Percentiles rank a stretch among this genome's conserved stretches.
These are phyloP conservation scores for Phytopythium cucurbitacearum DNA, from an alignment of 352 stramenopile genomes.

Conservation along the genomic window DNA sequence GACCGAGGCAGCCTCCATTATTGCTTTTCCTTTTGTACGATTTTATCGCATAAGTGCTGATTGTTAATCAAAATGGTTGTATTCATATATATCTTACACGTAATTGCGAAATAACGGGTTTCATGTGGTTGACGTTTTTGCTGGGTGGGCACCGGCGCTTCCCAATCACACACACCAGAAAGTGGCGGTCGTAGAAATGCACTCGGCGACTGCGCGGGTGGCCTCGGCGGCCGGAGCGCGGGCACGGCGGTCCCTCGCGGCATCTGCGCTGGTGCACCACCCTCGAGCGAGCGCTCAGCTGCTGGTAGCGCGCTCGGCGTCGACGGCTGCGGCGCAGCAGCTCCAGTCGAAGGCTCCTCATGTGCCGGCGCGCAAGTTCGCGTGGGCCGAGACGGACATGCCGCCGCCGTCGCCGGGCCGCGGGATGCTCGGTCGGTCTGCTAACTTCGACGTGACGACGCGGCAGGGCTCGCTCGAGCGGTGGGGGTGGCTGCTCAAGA, in stretches of 20 bases:
- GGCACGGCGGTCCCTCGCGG: background rate
- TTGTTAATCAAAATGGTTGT: too few species aligned
- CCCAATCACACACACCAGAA: too few species aligned
- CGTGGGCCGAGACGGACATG: conserved; percentile 76
- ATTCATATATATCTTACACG: background rate
- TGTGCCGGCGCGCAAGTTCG: conserved; percentile 34
- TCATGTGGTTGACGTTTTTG: background rate
- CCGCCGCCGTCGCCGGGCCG: conserved; percentile 72
- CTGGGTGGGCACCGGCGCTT: too few species aligned
- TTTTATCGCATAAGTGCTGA: too few species aligned
- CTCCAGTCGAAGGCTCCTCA: background rate
- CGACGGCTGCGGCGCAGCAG: conserved; percentile 4
- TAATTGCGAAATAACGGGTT: background rate
- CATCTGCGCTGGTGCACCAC: background rate
- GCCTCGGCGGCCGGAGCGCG: conserved; percentile 1
- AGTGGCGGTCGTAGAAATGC: background rate
- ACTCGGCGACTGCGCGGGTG: background rate
- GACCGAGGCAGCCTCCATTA: background rate
- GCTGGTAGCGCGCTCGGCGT: conserved; percentile 22
- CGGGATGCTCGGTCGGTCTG: conserved; percentile 59
- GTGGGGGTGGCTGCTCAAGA: conserved; percentile 79
- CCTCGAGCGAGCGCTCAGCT: conserved; percentile 6
- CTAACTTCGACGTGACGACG: conserved; percentile 83
- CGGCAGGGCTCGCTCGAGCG: conserved; percentile 50
- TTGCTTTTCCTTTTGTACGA: background rate